Conservation (phyloP, 2,329 filamentous ascomycete species). For the Calonectria pteridis region DNA sequence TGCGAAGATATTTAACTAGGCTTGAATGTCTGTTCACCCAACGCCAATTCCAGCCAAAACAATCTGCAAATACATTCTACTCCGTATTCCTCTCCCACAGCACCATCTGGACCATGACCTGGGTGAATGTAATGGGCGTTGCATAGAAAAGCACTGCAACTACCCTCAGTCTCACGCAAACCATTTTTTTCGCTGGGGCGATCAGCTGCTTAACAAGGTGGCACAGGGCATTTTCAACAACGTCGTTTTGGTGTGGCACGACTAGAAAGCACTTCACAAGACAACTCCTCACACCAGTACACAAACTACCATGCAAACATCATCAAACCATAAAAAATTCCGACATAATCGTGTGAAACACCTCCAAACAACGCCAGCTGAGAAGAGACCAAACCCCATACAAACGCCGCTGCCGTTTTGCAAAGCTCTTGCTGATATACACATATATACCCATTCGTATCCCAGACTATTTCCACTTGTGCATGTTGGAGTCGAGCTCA, state of each 20-base stretch:
- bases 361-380: slow-evolving; percentile 25
- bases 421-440: background rate
- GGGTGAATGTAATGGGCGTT: too few relatives aligned
- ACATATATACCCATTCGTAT: background rate
- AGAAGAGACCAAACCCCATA: slow-evolving; percentile 16
- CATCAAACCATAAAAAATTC: background rate
- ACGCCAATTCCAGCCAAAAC: too few relatives aligned
- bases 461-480: slow-evolving; percentile 15
- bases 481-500: slow-evolving; percentile 45
- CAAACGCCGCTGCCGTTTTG: background rate
- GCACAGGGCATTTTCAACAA: too few relatives aligned
- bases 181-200: too few relatives aligned
- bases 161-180: too few relatives aligned
- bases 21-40: too few relatives aligned
- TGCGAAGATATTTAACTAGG: too few relatives aligned
- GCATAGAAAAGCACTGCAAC: too few relatives aligned
- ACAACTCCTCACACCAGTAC: background rate
- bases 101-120: too few relatives aligned
- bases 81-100: too few relatives aligned
- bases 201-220: too few relatives aligned
- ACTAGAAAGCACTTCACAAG: background rate
- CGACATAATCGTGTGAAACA: background rate
- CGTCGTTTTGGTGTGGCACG: background rate
- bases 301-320: background rate
- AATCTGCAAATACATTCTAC: too few relatives aligned